A percentile compares a stretch with the other conserved stretches of the same genome.
These are phyloP conservation scores for Scheffersomyces stipitis DNA, from an alignment of 805 yeast genomes.

Conservation along the genomic window DNA sequence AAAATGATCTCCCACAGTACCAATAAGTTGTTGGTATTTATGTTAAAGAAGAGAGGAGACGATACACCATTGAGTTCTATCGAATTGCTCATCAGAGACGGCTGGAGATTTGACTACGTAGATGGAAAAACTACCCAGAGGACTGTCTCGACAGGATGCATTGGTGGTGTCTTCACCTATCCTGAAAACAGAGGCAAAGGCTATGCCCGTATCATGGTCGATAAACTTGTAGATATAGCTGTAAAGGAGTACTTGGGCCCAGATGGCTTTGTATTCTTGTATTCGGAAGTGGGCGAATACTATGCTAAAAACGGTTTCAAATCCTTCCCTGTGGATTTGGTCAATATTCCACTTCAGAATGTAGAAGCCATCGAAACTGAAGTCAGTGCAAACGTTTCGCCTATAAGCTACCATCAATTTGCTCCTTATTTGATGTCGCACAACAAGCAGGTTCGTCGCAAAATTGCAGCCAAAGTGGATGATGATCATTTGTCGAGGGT, in stretches of 20 bases:
- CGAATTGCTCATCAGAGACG: constrained; percentile 33
- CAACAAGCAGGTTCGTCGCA: constrained; percentile 16
- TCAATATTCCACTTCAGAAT: constrained; percentile 21
- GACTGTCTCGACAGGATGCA: constrained; percentile 31
- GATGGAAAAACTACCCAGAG: constrained; percentile 14
- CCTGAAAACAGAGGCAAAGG: constrained; percentile 38
- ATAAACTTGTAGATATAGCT: constrained; percentile 28
- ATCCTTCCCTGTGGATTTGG: constrained; percentile 35
- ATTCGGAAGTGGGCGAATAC: constrained; percentile 46
- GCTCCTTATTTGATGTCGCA: constrained; percentile 21
- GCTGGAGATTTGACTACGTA: constrained; percentile 22
- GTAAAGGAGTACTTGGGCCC: constrained; percentile 22
- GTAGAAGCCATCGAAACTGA: constrained; percentile 1
- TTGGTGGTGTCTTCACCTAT: constrained; percentile 44
- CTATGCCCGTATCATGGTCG: constrained; percentile 39
- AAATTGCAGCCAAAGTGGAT: constrained; percentile 17
- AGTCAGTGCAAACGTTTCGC: constrained; percentile 8
- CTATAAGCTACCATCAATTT: constrained; percentile 31
- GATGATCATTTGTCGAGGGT: constrained; percentile 32
- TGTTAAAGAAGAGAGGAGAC: constrained; percentile 17
- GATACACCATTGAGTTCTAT: constrained; percentile 28
- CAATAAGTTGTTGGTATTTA: constrained; percentile 23
- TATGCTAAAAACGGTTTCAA: constrained; percentile 38
- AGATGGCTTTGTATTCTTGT: constrained; percentile 37
- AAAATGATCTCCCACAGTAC: constrained; percentile 15